Percentiles rank a stretch among this genome's conserved stretches.
Evolutionary conservation across 768 basidiomycete species (phyloP).

Genomic region (Mycena rosella): DNA sequence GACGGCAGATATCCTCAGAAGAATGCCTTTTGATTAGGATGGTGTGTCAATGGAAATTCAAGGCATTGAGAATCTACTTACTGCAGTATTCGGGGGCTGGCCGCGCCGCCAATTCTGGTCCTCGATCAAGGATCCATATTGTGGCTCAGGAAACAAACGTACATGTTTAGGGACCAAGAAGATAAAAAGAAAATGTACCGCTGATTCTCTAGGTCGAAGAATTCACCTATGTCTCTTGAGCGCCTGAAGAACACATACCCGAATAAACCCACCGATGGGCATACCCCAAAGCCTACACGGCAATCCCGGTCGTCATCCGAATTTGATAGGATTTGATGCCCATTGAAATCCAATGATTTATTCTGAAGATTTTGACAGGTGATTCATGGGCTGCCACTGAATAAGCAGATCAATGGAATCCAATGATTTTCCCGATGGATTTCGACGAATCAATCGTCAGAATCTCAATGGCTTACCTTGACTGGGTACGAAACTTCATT

Average conservation of each 20-base stretch:
- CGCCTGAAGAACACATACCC: not conserved
- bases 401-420: too few relatives aligned
- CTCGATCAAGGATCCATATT: not conserved
- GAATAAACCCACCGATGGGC: conserved; percentile 67
- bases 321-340: too few relatives aligned
- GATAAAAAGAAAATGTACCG: conserved; percentile 83
- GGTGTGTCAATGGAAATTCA: not conserved
- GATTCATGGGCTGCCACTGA: too few relatives aligned
- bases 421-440: too few relatives aligned
- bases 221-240: conserved; percentile 62
- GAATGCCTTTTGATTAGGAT: conserved; percentile 33
- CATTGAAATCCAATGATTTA: too few relatives aligned
- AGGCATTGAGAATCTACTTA: conserved; percentile 3
- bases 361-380: too few relatives aligned
- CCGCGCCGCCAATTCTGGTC: conserved; percentile 33
- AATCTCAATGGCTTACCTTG: too few relatives aligned
- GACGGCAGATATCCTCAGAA: conserved; percentile 16
- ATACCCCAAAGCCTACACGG: conserved; percentile 75
- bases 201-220: conserved; percentile 77
- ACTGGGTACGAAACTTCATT: too few relatives aligned
- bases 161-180: conserved; percentile 83
- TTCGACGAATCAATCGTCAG: too few relatives aligned
- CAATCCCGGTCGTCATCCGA: too few relatives aligned
- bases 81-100: conserved; percentile 35
- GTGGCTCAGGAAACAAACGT: conserved; percentile 41